Percentiles rank a stretch among this genome's conserved stretches.
These are phyloP conservation scores for Yamadazyma sp. DNA, from an alignment of 805 yeast genomes.

Conservation along the genomic window DNA sequence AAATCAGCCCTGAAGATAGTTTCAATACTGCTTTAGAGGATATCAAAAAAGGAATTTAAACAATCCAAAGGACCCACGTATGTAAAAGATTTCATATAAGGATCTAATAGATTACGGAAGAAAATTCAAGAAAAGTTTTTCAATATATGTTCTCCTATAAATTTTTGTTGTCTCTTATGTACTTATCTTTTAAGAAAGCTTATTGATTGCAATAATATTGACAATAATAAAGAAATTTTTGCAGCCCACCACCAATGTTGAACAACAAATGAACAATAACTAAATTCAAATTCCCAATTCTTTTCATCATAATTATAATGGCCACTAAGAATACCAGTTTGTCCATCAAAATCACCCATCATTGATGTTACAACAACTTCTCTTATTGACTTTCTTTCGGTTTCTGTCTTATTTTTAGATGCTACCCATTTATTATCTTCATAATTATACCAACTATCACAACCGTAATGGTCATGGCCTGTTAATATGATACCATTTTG, in stretches of 20 bases:
- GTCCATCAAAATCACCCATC: constrained; percentile 96
- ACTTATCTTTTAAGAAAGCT: constrained; percentile 7
- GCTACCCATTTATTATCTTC: constrained; percentile 56
- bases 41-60: constrained; percentile 44
- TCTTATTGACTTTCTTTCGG: constrained; percentile 38
- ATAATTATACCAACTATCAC: constrained; percentile 63
- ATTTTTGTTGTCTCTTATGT: too few relatives aligned
- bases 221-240: constrained; percentile 43
- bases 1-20: constrained; percentile 54
- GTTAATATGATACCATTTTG: constrained; percentile 80
- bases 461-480: constrained; percentile 97
- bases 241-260: constrained; percentile 98
- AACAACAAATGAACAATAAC: constrained; percentile 74
- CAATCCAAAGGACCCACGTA: too few relatives aligned
- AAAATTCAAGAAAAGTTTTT: too few relatives aligned
- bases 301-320: constrained; percentile 42
- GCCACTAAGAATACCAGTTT: constrained; percentile 82
- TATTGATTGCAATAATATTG: constrained; percentile 28
- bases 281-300: constrained; percentile 65
- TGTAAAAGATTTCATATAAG: too few relatives aligned
- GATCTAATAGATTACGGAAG: too few relatives aligned
- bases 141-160: too few relatives aligned
- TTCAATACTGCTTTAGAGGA: constrained; percentile 56
- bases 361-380: constrained; percentile 87
- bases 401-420: constrained; percentile 31